phyloP scores from a whole-genome alignment of 2,329 filamentous ascomycete genomes.

The Trichoderma sp. region DNA sequence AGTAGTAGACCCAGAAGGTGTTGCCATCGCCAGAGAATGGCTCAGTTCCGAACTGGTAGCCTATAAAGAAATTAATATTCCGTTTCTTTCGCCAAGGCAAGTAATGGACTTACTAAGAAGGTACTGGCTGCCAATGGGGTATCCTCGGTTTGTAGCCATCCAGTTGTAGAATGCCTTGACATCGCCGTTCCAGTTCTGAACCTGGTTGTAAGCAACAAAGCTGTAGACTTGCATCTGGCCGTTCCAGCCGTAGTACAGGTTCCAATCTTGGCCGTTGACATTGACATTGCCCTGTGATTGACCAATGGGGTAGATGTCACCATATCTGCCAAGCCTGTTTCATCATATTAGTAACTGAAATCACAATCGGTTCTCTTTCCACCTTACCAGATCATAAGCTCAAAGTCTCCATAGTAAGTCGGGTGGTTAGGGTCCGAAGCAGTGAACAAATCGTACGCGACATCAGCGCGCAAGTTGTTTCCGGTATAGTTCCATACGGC shows the following conservation, averaged over 20 bases:
- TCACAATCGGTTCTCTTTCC: neutral
- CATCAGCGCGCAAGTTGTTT: conserved; percentile 46
- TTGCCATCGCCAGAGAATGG: conserved; percentile 49
- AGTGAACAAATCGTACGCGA: conserved; percentile 61
- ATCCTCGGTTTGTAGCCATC: conserved; percentile 46
- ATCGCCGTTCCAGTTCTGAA: conserved; percentile 54
- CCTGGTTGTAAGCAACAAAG: conserved; percentile 42
- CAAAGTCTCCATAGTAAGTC: conserved; percentile 46
- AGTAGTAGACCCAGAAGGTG: conserved; percentile 22
- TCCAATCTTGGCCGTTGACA: conserved; percentile 53
- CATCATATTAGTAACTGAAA: neutral
- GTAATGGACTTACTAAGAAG: conserved; percentile 37
- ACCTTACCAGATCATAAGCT: conserved; percentile 58
- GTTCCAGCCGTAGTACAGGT: conserved; percentile 58
- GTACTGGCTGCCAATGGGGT: conserved; percentile 48
- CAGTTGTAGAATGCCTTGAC: conserved; percentile 57
- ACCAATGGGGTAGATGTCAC: conserved; percentile 26
- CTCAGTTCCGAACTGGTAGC: conserved; percentile 47
- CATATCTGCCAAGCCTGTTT: conserved; percentile 25
- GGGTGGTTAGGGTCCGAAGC: conserved; percentile 40
- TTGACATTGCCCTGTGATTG: conserved; percentile 51
- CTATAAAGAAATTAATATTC: conserved; percentile 11
- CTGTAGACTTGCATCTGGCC: conserved; percentile 58
- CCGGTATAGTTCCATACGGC: conserved; percentile 36
- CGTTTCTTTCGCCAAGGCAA: neutral